Conservation (phyloP, 148 eudicot genomes). For the Bassia scoparia region DNA sequence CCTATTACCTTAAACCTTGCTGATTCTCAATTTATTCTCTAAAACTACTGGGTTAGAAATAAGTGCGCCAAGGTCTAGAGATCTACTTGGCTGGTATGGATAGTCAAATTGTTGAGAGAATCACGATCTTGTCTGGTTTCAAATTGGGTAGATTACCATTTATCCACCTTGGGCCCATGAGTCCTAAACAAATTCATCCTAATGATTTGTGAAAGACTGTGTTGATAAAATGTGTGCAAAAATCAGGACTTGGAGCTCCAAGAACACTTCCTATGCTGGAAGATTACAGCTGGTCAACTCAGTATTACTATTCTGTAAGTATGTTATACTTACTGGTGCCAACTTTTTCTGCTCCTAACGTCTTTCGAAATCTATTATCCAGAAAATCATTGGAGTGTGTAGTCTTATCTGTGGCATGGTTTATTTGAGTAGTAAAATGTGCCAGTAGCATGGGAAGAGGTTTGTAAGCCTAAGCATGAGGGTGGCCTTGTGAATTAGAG, state of each 20-base stretch:
- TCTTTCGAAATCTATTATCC: not conserved
- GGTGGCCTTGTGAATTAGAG: not conserved
- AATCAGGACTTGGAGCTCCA: not conserved
- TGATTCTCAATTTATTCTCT: not conserved
- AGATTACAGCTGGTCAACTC: not conserved
- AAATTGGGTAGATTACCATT: not conserved
- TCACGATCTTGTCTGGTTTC: not conserved
- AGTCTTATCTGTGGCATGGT: not conserved
- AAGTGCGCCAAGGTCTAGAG: not conserved
- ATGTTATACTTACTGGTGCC: not conserved
- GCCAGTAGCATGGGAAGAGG: not conserved
- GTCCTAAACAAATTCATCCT: not conserved
- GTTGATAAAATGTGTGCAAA: not conserved
- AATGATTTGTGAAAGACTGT: not conserved
- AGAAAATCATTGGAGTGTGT: not conserved
- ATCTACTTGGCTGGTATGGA: not conserved
- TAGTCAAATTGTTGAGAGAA: not conserved
- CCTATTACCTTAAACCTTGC: not conserved
- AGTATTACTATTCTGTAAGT: not conserved
- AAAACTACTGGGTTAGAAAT: not conserved
- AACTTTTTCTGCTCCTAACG: not conserved
- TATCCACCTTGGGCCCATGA: not conserved
- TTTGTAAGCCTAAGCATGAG: not conserved
- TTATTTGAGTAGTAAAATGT: not conserved
- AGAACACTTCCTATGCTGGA: not conserved